A percentile compares a stretch with the other conserved stretches of the same genome.
Evolutionary conservation across 805 yeast species (phyloP).

Genomic region (Ogataea nakhonphanomensis): DNA sequence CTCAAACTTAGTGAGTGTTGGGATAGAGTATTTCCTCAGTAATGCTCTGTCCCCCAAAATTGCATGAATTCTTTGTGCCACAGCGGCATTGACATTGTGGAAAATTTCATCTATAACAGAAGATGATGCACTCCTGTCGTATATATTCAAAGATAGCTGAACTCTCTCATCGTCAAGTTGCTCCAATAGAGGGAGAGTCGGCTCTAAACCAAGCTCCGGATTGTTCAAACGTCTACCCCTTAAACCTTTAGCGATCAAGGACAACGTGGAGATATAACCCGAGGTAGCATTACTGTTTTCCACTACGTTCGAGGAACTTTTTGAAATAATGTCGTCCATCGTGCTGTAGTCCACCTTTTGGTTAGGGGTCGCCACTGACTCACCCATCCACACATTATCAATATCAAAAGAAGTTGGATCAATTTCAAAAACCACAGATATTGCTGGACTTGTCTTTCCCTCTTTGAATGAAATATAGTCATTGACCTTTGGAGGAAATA

Average conservation of each 20-base stretch:
- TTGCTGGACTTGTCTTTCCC: slow-evolving; percentile 57
- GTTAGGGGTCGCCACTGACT: slow-evolving; percentile 64
- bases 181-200: slow-evolving; percentile 64
- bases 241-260: slow-evolving; percentile 64
- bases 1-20: slow-evolving; percentile 77
- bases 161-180: slow-evolving; percentile 84
- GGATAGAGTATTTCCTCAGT: slow-evolving; percentile 83
- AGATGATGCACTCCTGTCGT: slow-evolving; percentile 54
- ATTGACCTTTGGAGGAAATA: slow-evolving; percentile 66
- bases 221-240: slow-evolving; percentile 63
- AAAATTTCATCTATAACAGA: slow-evolving; percentile 70
- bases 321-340: slow-evolving; percentile 49
- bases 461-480: slow-evolving; percentile 59
- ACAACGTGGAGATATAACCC: slow-evolving; percentile 56
- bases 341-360: slow-evolving; percentile 51
- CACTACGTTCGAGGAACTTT: slow-evolving; percentile 16
- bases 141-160: slow-evolving; percentile 67
- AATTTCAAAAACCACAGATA: slow-evolving; percentile 78
- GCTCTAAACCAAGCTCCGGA: slow-evolving; percentile 42
- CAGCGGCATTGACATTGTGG: slow-evolving; percentile 76
- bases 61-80: slow-evolving; percentile 77
- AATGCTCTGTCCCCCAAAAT: slow-evolving; percentile 77
- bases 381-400: slow-evolving; percentile 73
- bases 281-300: slow-evolving; percentile 55
- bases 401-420: slow-evolving; percentile 70